Evolutionary conservation across 2,329 filamentous ascomycete genomes (phyloP), one percentile per base, ranked within the genome.

Genomic region (Beauveria varroae): DNA sequence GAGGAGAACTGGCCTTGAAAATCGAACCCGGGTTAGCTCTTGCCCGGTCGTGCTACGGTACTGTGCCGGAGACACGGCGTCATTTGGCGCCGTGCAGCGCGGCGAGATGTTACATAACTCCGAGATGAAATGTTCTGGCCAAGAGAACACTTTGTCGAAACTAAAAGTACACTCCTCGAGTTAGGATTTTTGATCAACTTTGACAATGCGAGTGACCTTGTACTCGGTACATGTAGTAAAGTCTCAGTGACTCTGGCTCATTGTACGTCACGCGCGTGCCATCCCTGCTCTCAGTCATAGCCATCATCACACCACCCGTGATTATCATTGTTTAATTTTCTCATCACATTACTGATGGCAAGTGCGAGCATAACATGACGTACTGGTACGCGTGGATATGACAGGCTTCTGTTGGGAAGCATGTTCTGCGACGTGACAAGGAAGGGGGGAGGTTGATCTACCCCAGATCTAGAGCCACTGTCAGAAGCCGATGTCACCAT

Each of bases 401-500:
- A 20, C 28, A 49, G 34, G 20, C 20, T 49, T 57, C 30, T 43
- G 34, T 37, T 37, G 26, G 10, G 26, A 24, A 10, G 14, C 5
- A 46, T 56, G 40, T 12, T 22, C 41, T 41, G 51, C 34, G 26
- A 16, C 50, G 14, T 53, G 30, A 44, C 34, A n/a, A 14, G 18
- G 44, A n/a, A 44, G 30, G n/a, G 30, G 8, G 18, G 12, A 37
- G 16, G 46, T 50, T 58, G 46, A 51, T 41, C 56, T 51, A 58
- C 56, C 56, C 56, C 56, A 43, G 46, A 58, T 58, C 51, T 58
- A 51, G 43, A 47, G 43, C 43, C 55, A 57, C 28, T 30, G 44
- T 57, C 43, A 26, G 30, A 41, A 24, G 22, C 30, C 46, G 56
- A 58, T 58, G 46, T 51, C 24, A 58, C 34, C 56, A 58, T 58